These are phyloP conservation scores for Globisporangium alternatum DNA, from an alignment of 352 stramenopile genomes.

Conservation along the genomic window DNA sequence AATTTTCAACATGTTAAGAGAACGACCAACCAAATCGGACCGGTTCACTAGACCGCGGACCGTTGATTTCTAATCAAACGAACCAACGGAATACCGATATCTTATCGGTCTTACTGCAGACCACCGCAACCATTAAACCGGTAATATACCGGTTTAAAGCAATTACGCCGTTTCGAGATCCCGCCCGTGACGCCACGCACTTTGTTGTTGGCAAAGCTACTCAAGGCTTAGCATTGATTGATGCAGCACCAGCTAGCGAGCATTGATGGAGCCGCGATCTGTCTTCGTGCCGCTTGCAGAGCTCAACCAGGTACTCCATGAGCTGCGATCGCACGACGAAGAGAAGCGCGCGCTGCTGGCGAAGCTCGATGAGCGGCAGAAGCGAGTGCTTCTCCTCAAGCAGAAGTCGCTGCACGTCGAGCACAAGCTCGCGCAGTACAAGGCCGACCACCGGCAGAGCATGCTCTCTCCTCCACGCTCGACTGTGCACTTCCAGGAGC, in stretches of 20 bases:
- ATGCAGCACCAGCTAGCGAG: background rate
- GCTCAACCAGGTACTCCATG: constrained; percentile 36
- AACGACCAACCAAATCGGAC: constrained; percentile 15
- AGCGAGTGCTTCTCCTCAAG: constrained; percentile 35
- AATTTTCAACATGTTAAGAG: background rate
- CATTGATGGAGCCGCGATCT: constrained; percentile 5
- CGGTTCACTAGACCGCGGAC: constrained; percentile 19
- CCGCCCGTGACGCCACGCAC: too few species aligned
- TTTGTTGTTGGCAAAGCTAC: background rate
- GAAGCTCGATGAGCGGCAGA: constrained; percentile 33
- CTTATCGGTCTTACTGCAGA: background rate
- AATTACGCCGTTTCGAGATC: constrained; percentile 7
- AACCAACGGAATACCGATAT: constrained; percentile 20
- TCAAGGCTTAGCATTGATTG: background rate
- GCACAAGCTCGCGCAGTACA: constrained; percentile 43
- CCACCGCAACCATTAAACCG: background rate
- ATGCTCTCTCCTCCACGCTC: constrained; percentile 14
- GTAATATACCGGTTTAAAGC: background rate
- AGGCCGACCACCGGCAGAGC: constrained; percentile 43
- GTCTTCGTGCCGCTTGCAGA: constrained; percentile 44
- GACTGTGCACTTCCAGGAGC: constrained; percentile 3
- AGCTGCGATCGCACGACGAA: constrained; percentile 30
- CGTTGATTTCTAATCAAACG: constrained; percentile 8
- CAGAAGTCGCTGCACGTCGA: constrained; percentile 41
- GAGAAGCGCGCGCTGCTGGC: constrained; percentile 36